phyloP scores from a whole-genome alignment of 257 asterid species.

The Verbena officinalis region DNA sequence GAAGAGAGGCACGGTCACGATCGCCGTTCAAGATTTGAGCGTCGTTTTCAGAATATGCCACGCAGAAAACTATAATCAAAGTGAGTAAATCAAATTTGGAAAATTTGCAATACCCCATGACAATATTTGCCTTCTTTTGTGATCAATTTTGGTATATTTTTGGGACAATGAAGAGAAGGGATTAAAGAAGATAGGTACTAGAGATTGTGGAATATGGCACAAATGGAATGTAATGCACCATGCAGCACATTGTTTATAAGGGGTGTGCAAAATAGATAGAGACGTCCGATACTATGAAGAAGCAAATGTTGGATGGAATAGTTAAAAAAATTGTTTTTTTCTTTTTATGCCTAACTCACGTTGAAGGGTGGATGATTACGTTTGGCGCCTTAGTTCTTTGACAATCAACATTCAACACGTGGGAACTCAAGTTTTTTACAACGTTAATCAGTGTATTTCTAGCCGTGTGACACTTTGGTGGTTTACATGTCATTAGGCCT shows the following conservation, averaged over 20 bases:
- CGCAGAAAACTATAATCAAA: conserved; percentile 38
- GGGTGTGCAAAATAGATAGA: conserved; percentile 21
- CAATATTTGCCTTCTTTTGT: not conserved
- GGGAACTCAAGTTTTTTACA: conserved; percentile 33
- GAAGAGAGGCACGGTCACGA: conserved; percentile 62
- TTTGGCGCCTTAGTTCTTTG: conserved; percentile 69
- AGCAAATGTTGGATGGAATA: conserved; percentile 7
- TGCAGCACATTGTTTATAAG: conserved; percentile 31
- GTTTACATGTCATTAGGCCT: conserved; percentile 83
- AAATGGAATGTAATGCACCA: not conserved
- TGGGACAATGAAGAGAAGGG: not conserved
- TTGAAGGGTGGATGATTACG: conserved; percentile 33
- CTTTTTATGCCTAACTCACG: conserved; percentile 69
- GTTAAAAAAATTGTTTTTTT: not conserved
- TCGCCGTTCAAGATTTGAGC: conserved; percentile 36
- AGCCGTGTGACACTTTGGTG: conserved; percentile 42
- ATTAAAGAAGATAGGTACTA: not conserved
- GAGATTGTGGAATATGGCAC: conserved; percentile 18
- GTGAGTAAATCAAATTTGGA: conserved; percentile 40
- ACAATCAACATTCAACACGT: conserved; percentile 54
- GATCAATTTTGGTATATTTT: not conserved
- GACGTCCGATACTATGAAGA: conserved; percentile 22
- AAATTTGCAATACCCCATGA: conserved; percentile 49
- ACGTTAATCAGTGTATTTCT: conserved; percentile 25
- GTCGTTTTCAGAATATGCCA: conserved; percentile 35